Percentiles rank a stretch among this genome's conserved stretches.
phyloP scores from a whole-genome alignment of 169 alveolate species.

The Plasmodium vinckei region DNA sequence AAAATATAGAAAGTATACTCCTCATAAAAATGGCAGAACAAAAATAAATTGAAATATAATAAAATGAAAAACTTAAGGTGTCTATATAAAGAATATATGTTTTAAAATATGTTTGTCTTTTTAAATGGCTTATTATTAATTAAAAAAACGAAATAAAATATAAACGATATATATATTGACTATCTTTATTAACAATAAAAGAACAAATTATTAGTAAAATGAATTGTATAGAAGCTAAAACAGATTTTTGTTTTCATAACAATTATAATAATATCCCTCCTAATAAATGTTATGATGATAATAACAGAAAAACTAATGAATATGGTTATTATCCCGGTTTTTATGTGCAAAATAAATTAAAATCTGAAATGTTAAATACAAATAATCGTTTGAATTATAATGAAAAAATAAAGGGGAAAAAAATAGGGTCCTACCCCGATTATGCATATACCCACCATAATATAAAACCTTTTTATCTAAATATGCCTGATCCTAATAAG shows the following conservation, averaged over 20 bases:
- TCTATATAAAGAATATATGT: too few species aligned
- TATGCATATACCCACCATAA: not conserved
- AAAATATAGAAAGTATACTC: too few species aligned
- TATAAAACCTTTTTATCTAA: constrained; percentile 1
- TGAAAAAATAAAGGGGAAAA: constrained; percentile 3
- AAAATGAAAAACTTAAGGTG: too few species aligned
- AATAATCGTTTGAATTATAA: not conserved
- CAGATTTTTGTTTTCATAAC: not conserved
- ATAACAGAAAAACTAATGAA: not conserved
- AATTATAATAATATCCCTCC: constrained; percentile 2
- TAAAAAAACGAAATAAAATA: too few species aligned
- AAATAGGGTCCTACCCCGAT: not conserved
- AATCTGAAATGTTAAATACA: not conserved
- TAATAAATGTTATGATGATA: not conserved
- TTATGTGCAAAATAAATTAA: not conserved
- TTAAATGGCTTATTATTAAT: too few species aligned
- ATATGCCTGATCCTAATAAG: not conserved
- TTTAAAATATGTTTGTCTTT: too few species aligned
- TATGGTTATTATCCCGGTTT: not conserved
- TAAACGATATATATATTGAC: too few species aligned
- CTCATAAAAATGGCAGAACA: too few species aligned
- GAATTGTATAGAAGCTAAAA: not conserved
- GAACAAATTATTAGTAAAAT: not conserved
- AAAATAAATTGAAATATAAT: too few species aligned
- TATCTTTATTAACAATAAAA: not conserved